Percentiles rank a stretch among this genome's conserved stretches.
Evolutionary conservation across 129 eudicot species (phyloP).

Genomic region (Centella asiatica): DNA sequence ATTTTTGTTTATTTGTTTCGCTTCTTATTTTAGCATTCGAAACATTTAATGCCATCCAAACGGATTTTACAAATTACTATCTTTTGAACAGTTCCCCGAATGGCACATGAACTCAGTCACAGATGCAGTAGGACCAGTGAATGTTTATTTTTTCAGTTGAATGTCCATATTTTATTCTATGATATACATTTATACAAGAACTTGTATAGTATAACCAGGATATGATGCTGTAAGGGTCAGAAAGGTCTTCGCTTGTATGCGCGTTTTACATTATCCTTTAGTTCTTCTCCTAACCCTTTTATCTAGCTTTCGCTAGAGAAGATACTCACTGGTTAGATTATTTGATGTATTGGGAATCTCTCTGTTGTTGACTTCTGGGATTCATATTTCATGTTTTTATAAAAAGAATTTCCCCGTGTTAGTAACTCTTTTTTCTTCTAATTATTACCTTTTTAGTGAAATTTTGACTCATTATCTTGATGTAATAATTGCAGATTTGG

Average conservation of each 20-base stretch:
- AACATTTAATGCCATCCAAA: neutral
- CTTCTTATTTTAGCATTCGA: too few species aligned
- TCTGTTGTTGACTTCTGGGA: neutral
- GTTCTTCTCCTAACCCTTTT: neutral
- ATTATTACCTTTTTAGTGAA: neutral
- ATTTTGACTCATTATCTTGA: neutral
- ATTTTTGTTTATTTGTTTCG: too few species aligned
- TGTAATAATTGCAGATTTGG: constrained; percentile 42
- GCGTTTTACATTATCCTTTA: neutral
- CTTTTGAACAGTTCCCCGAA: too few species aligned
- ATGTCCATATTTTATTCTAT: neutral
- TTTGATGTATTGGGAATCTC: neutral
- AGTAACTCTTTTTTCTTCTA: too few species aligned
- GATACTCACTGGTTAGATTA: neutral
- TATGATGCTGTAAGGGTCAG: neutral
- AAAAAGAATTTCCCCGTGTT: too few species aligned
- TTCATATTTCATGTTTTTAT: neutral
- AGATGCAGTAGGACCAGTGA: neutral
- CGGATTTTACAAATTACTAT: neutral
- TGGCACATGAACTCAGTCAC: neutral
- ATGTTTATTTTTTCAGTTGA: neutral
- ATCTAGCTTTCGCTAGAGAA: neutral
- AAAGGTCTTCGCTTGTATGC: neutral
- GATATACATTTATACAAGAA: neutral
- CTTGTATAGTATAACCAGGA: neutral